phyloP scores from a whole-genome alignment of 352 stramenopile species.

The Phytophthora ohioensis region DNA sequence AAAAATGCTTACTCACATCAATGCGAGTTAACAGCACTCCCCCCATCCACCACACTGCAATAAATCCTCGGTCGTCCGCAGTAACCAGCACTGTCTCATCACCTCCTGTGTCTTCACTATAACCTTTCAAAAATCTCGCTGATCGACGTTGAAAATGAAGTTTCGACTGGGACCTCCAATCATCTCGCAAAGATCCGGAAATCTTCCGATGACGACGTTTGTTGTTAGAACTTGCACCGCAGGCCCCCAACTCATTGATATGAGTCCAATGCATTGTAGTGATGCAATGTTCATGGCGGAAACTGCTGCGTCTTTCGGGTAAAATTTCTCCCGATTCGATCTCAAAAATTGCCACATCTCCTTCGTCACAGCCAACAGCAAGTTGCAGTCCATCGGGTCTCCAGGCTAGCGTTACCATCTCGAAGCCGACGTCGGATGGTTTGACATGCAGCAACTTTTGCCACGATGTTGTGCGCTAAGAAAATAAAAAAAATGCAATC shows the following conservation, averaged over 20 bases:
- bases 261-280: conserved; percentile 68
- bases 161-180: conserved; percentile 26
- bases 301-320: conserved; percentile 39
- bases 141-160: conserved; percentile 47
- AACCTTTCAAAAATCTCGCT: conserved; percentile 38
- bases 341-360: conserved; percentile 74
- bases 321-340: conserved; percentile 60
- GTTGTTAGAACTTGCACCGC: background rate
- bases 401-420: conserved; percentile 69
- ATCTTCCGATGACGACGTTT: conserved; percentile 16
- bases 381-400: conserved; percentile 71
- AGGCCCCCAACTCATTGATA: conserved; percentile 4
- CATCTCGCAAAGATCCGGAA: background rate
- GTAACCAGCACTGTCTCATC: conserved; percentile 59
- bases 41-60: conserved; percentile 75
- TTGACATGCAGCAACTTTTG: conserved; percentile 79
- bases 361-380: conserved; percentile 73
- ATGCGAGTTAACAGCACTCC: conserved; percentile 58
- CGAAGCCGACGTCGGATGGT: conserved; percentile 60
- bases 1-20: conserved; percentile 44
- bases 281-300: conserved; percentile 53
- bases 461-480: conserved; percentile 78
- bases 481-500: conserved; percentile 1
- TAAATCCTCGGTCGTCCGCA: conserved; percentile 44
- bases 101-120: background rate